Conservation (phyloP, 73 alveolate species). For the Effrenium voratum region DNA sequence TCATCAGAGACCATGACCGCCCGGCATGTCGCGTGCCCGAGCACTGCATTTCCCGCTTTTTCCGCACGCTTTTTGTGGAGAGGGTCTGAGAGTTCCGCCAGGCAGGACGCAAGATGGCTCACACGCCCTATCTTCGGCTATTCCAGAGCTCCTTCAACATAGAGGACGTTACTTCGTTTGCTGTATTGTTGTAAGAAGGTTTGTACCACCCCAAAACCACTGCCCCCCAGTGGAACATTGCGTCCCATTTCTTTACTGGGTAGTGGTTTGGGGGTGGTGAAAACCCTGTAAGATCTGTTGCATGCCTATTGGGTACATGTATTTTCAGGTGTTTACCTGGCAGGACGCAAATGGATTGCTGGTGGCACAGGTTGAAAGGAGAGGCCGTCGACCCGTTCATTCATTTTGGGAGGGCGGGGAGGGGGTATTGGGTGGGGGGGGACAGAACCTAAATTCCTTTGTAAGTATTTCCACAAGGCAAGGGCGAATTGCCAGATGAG, state of each 20-base stretch:
- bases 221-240: background rate
- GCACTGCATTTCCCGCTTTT: too few species aligned
- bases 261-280: too few species aligned
- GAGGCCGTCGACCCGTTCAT: background rate
- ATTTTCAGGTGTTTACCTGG: too few species aligned
- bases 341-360: constrained; percentile 41
- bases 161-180: background rate
- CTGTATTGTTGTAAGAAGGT: too few species aligned
- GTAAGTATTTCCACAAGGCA: too few species aligned
- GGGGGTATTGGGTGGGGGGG: too few species aligned
- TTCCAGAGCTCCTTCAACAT: constrained; percentile 91
- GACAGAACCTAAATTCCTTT: too few species aligned
- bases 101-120: constrained; percentile 87
- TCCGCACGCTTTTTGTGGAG: background rate
- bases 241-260: background rate
- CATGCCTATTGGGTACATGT: too few species aligned
- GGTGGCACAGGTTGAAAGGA: constrained; percentile 67
- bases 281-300: too few species aligned
- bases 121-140: constrained; percentile 75
- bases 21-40: background rate
- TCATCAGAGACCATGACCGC: constrained; percentile 64
- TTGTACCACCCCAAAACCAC: too few species aligned
- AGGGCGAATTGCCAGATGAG: too few species aligned
- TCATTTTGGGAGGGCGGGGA: too few species aligned
- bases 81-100: background rate